Base-by-base conservation (phyloP, 2,329 filamentous ascomycete species). In the Polychaeton citri region DNA sequence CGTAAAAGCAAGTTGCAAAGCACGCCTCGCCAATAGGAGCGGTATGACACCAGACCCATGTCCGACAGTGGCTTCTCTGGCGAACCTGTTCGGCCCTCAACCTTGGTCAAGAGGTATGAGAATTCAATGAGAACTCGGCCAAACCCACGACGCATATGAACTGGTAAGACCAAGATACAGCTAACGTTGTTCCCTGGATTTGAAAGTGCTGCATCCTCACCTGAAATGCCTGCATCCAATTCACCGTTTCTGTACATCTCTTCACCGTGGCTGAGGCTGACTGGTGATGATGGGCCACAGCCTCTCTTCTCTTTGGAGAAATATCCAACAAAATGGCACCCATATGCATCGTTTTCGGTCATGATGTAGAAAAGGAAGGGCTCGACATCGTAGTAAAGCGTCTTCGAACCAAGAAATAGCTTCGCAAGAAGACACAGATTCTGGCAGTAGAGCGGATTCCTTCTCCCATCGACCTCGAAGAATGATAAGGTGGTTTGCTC, bases 241-340 rank as follows among this genome's bases (percentile, higher is more conserved):
- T 30, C 31, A 16, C 48, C 45, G 34, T 52, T 49, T 28, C 12
- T 7, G 24, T 28, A 15, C 12, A 12, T 15, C 15, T 28, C 12
- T 15, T 12, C 5, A 10, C 24, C 24, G 24, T 28, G 12, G 15
- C 24, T 15, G 5, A 28, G 24, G 24, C 24, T n/a, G 32, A 50
- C 49, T 42, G 86, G 93, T 58, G 84, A 88, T 2, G 85, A 81
- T 36, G 51, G 47, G 3, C 49, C 48, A 30, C 49, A 51, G 8
- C 54, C 54, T 30, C 92, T 73, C 62, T 98, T 98, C 62, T 98
- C 90, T 58, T 98, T 98, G 34, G 90, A 96, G 52, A 98, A 98
- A 55, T 98, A 98, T n/a, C 90, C 90, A 18, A 96, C 88, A 47
- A 98, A 90, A 55, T 95, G 90, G 54, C 90, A 95, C 13, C 88